Percentiles rank a stretch among this genome's conserved stretches.
Evolutionary conservation across 2,329 filamentous ascomycete genomes (phyloP).

Genomic region (Beauveria caledonica): DNA sequence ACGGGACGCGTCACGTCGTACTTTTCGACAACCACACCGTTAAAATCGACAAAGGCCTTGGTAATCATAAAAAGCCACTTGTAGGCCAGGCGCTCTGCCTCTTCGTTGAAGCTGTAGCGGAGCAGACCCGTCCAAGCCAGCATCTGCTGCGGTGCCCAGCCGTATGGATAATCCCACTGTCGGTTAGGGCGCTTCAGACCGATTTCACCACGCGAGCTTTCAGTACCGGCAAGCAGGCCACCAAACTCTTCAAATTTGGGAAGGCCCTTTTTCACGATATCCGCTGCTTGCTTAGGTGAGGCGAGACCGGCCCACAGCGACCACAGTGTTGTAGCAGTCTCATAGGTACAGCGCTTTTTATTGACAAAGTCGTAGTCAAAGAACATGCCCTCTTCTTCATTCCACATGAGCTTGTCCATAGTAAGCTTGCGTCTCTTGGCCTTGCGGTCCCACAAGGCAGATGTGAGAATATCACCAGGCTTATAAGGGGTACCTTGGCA

Average conservation of each 20-base stretch:
- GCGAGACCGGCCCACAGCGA: slow-evolving; percentile 91
- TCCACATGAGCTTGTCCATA: slow-evolving; percentile 93
- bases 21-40: slow-evolving; percentile 96
- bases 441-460: slow-evolving; percentile 82
- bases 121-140: slow-evolving; percentile 90
- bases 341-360: slow-evolving; percentile 73
- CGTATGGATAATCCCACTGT: slow-evolving; percentile 97
- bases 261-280: slow-evolving; percentile 71
- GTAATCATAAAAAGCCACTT: slow-evolving; percentile 99
- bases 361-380: slow-evolving; percentile 92
- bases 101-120: slow-evolving; percentile 84
- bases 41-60: slow-evolving; percentile 96
- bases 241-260: slow-evolving; percentile 84
- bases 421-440: slow-evolving; percentile 74
- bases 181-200: slow-evolving; percentile 81
- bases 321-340: slow-evolving; percentile 93
- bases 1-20: slow-evolving; percentile 90
- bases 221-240: slow-evolving; percentile 80
- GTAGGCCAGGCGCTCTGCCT: slow-evolving; percentile 83
- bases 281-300: slow-evolving; percentile 75
- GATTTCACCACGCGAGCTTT: slow-evolving; percentile 75
- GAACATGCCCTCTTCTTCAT: slow-evolving; percentile 87
- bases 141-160: slow-evolving; percentile 98
- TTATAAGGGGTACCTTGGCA: slow-evolving; percentile 55
- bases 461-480: slow-evolving; percentile 67